Conservation (phyloP, 345 rosid species). For the Hirschfeldia incana region DNA sequence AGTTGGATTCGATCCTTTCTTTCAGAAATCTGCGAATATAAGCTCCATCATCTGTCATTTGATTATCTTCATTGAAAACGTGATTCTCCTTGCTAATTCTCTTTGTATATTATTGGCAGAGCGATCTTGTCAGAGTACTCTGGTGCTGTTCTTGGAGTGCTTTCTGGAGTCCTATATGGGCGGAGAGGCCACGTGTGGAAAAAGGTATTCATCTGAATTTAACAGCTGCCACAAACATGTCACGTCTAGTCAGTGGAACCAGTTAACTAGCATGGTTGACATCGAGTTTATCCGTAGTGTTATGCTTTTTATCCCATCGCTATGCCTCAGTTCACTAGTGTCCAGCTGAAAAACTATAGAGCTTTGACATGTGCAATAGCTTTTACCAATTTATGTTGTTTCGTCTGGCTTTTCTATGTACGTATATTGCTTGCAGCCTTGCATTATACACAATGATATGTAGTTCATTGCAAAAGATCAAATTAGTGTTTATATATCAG, state of each 20-base stretch:
- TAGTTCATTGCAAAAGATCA: not conserved
- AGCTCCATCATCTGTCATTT: not conserved
- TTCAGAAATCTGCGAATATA: not conserved
- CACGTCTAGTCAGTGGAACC: not conserved
- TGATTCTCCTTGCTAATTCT: not conserved
- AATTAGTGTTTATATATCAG: not conserved
- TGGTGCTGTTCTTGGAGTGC: constrained; percentile 96
- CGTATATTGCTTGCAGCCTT: not conserved
- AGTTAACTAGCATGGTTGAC: not conserved
- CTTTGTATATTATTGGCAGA: constrained; percentile 44
- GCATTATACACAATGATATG: not conserved
- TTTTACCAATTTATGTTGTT: constrained; percentile 1
- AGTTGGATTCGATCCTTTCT: not conserved
- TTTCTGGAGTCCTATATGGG: constrained; percentile 88
- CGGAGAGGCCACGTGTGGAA: constrained; percentile 74
- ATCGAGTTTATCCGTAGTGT: not conserved
- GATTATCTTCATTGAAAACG: not conserved
- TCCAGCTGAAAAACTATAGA: not conserved
- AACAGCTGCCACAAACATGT: not conserved
- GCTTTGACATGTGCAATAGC: not conserved
- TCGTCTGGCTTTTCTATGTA: not conserved
- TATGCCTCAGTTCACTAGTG: not conserved
- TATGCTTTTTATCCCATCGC: not conserved
- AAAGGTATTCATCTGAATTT: constrained; percentile 57
- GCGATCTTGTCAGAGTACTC: constrained; percentile 94